Base-by-base conservation (phyloP, 2,329 filamentous ascomycete species). In the Fusarium oxysporum region DNA sequence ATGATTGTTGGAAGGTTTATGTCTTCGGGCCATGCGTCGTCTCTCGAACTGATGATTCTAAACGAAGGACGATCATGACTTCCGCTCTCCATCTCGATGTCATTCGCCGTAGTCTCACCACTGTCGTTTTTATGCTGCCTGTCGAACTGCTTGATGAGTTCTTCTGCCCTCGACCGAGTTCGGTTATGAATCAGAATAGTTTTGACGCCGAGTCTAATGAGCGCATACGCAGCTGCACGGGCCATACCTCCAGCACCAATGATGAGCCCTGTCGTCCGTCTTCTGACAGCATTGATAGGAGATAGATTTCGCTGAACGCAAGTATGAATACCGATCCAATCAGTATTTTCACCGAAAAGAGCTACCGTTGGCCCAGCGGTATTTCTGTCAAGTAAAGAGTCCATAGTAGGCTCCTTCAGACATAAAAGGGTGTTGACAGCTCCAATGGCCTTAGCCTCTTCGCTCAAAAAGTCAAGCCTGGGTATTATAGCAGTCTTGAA, bases 221-320 rank as follows among this genome's bases (percentile, higher is more conserved):
- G 56, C 0, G 64, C 62, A 1, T 66, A 67, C 0, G 45, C 62
- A 9, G 64, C 64, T 16, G 62, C 64, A 7, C 62, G 64, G 6
- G 64, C 64, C 64, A 67, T 67, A 0, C 64, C 64, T 3, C 64
- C 64, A 6, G 62, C 62, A 1, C 64, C 64, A 3, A 66, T 19
- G 2, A 67, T 60, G 1, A 67, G 62, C 0, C 62, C 64, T 3
- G 62, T 67, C 13, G 64, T 60, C 1, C 64, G 28, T 5, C 62
- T 45, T 6, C 64, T 66, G 0, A 67, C 64, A 3, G 62, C 64
- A 10, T 67, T 67, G 5, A 67, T 53, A 1, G 64, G 64, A 19
- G 64, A 67, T 1, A 67, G 9, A 4, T 67, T 67, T 1, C 64
- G 17, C 6, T 67, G 64, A 2, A 67, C 44, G 16, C 64, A 67